These are phyloP conservation scores for Paramecium biaurelia DNA, from an alignment of 73 alveolate species.

Conservation along the genomic window DNA sequence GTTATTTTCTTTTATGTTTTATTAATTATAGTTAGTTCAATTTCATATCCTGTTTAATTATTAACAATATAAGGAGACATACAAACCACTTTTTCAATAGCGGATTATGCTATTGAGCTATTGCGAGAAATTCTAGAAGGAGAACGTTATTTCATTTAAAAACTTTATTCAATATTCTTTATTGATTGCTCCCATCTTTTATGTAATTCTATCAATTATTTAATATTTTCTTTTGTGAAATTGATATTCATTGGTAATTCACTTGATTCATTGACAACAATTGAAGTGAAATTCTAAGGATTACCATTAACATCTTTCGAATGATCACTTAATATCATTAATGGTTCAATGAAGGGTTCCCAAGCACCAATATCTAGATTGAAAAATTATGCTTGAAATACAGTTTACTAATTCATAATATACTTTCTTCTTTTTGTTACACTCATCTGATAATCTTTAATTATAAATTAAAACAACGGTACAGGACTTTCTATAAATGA, in stretches of 20 bases:
- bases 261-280: not conserved
- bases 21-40: not conserved
- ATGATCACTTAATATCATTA: constrained; percentile 12
- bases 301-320: not conserved
- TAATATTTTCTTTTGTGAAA: not conserved
- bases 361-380: constrained; percentile 28
- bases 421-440: not conserved
- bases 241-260: constrained; percentile 33
- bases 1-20: constrained; percentile 1
- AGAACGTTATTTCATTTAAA: not conserved
- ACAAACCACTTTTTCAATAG: not conserved
- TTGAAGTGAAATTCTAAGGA: not conserved
- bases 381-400: not conserved
- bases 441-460: not conserved
- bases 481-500: constrained; percentile 23
- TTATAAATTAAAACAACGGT: not conserved
- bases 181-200: not conserved
- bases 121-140: not conserved
- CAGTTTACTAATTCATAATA: not conserved
- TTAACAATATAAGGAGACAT: constrained; percentile 35
- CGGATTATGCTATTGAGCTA: not conserved
- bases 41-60: constrained; percentile 27
- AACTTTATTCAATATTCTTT: not conserved
- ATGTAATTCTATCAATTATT: not conserved
- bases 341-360: constrained; percentile 39